Evolutionary conservation across 805 yeast species (phyloP), one percentile per base, ranked within the genome.

Genomic region (Kluyveromyces aestuarii): DNA sequence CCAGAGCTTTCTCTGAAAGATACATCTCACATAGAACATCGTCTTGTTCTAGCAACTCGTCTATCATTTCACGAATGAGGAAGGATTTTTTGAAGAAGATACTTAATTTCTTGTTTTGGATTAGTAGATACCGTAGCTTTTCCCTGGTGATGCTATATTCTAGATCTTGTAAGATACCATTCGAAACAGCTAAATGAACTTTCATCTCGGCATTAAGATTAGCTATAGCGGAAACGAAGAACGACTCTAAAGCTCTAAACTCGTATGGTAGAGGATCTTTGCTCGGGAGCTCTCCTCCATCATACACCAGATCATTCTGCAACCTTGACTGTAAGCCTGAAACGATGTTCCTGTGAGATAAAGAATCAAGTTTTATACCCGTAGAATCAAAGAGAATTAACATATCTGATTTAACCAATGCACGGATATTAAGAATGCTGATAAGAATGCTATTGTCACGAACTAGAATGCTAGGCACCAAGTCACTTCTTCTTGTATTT

Each of bases 141-240:
- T 81, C 82, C 50, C 93, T 72, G 47, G 91, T 93, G 9, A 93
- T 84, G 52, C 85, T 81, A 50, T 78, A 77, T 62, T 93, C 99
- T 41, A 93, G 70, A 45, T 89, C 95, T 35, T 72, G 70, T 41
- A 93, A 69, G 8, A 90, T 79, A 6, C 86, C 85, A 42, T 78
- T 78, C 13, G 91, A 80, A 7, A 86, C 84, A 0, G 85, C 84
- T 8, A 81, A 77, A 55, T 87, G 93, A 6, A 87, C 88, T 56
- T 83, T 84, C 85, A 90, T 81, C 61, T 93, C 99, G 1, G 90
- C 82, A 43, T 83, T 82, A 44, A 93, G 69, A 51, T 88, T 85
- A 1, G 85, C 75, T 37, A 88, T 75, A 2, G 87, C 95, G 46
- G 86, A 82, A 30, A 87, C 80, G 53, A 93, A 76, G 8, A 93